Conservation (phyloP, 2,329 filamentous ascomycete genomes). For the Cladophialophora bantiana region DNA sequence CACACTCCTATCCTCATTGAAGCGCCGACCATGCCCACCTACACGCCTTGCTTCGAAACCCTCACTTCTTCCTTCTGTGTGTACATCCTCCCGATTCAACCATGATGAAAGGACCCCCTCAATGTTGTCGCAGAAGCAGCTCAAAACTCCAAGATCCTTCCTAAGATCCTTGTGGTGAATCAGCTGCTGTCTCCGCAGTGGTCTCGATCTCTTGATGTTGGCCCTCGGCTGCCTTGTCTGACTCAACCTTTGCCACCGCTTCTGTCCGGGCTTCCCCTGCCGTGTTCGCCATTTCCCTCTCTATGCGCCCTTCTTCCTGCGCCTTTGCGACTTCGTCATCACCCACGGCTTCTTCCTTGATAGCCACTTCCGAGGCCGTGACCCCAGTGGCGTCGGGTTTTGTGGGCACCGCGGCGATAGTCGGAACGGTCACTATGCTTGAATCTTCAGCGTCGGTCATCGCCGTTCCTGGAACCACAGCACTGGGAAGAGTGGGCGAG, state of each 20-base stretch:
- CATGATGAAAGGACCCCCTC: not conserved
- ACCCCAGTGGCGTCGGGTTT: conserved; percentile 24
- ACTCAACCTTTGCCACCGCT: conserved; percentile 27
- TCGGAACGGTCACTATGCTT: conserved; percentile 18
- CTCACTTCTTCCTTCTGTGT: not conserved
- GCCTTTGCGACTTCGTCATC: conserved; percentile 41
- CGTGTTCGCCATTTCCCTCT: conserved; percentile 43
- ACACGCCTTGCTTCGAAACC: not conserved
- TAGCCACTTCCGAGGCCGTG: conserved; percentile 29
- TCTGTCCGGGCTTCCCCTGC: conserved; percentile 44
- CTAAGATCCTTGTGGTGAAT: not conserved
- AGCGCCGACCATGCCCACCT: not conserved
- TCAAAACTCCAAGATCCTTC: conserved; percentile 5
- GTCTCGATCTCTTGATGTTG: not conserved
- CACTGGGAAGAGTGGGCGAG: conserved; percentile 6
- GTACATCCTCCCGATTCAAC: not conserved
- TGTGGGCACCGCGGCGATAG: conserved; percentile 12
- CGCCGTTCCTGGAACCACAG: conserved; percentile 20
- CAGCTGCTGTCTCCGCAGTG: not conserved
- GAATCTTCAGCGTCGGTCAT: conserved; percentile 33
- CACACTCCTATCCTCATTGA: not conserved
- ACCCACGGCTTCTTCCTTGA: conserved; percentile 39
- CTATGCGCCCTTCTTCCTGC: conserved; percentile 45
- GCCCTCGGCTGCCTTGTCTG: conserved; percentile 1
- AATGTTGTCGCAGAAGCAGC: not conserved